A percentile compares a stretch with the other conserved stretches of the same genome.
These are phyloP conservation scores for Chlorella sorokiniana DNA, from an alignment of 139 green algal species.

Conservation along the genomic window DNA sequence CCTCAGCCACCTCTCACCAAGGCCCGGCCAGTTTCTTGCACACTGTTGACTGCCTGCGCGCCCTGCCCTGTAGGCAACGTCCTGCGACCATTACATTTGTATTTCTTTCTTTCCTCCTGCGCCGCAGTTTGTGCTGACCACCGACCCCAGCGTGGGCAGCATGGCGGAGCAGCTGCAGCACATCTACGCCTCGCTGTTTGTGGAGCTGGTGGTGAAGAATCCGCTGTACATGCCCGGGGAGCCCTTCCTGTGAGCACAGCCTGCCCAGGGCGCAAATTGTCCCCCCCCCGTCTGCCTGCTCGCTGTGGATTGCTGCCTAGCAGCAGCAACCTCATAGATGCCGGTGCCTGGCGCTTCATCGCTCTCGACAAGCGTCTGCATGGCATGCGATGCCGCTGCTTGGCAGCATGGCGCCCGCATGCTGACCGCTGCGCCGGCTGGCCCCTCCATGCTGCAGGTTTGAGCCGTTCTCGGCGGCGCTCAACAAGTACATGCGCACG, in stretches of 20 bases:
- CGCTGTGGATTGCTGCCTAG: too few relatives aligned
- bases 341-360: too few relatives aligned
- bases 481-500: conserved; percentile 62
- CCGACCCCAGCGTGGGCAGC: conserved; percentile 68
- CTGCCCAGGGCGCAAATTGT: neutral
- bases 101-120: neutral
- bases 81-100: too few relatives aligned
- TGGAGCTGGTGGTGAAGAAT: conserved; percentile 87
- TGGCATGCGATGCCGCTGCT: too few relatives aligned
- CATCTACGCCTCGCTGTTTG: conserved; percentile 82
- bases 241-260: conserved; percentile 69
- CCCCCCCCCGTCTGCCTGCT: too few relatives aligned
- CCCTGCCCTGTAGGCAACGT: too few relatives aligned
- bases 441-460: conserved; percentile 30
- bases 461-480: conserved; percentile 49
- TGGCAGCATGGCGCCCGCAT: neutral
- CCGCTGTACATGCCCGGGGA: conserved; percentile 76
- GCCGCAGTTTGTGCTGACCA: conserved; percentile 84
- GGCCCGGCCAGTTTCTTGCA: too few relatives aligned
- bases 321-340: too few relatives aligned
- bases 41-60: too few relatives aligned
- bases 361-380: too few relatives aligned
- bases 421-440: neutral
- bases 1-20: too few relatives aligned
- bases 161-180: conserved; percentile 71